Evolutionary conservation across 1,284 basidiomycete genomes (phyloP), one percentile per base, ranked within the genome.

Genomic region (Leccinum huronense): DNA sequence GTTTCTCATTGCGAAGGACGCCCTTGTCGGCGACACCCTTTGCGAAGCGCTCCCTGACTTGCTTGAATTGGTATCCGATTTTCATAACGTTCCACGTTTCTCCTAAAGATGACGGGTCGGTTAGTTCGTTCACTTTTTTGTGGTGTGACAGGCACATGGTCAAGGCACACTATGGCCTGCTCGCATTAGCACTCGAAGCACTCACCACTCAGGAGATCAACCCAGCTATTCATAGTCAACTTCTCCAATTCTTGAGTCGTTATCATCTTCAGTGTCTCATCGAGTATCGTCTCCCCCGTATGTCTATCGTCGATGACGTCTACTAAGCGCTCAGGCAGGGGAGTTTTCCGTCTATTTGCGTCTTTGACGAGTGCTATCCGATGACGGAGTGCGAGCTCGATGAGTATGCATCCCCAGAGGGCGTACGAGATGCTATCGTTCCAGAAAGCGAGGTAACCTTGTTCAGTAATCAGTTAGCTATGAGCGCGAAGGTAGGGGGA

Each of bases 31-130:
- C 95, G 51, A 98, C 86, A 1, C 95, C 95, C 77, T 98, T 98
- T n/a, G 94, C 94, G 57, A 98, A 87, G 27, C 95, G 90, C 78
- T 98, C 95, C 62, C 95, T 89, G 56, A 98, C 95, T 79, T 97
- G 95, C 78, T 98, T 98, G 59, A 98, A 87, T 77, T 98, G 95
- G 79, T 95, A 98, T 33, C 95, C 95, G 63, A 97, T 97, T 80
- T 97, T 97, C 89, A 97, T 94, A 6, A 97, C 94, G 76, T 98
- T 97, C 95, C 95, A 98, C 60, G 95, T 98, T 80, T 98, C 95
- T 67, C 95, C 95, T 97, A 59, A n/a, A 48, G 14, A 60, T 5
- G 56, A 40, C 36, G 5, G 57, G 48, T 64, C 10, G 11, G 54
- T 65, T 10, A 62, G 59, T 58, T 13, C n/a, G 9, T 54, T 31